Evolutionary conservation across 352 stramenopile species (phyloP).

Genomic region (Globisporangium cystogenes): DNA sequence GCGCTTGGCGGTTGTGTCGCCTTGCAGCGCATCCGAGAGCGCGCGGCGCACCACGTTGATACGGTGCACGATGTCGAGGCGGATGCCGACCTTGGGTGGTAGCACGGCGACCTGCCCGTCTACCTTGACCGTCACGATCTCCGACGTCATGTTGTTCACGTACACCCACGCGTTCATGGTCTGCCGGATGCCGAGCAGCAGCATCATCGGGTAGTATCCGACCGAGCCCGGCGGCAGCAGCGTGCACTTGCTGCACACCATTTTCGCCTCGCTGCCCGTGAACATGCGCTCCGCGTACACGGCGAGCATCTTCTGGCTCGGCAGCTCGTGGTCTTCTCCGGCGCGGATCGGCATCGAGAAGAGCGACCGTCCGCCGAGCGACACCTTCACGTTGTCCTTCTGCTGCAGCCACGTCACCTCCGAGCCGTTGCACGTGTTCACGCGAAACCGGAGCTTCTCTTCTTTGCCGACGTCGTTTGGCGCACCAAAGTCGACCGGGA

Average conservation of each 20-base stretch:
- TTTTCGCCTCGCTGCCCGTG: conserved; percentile 68
- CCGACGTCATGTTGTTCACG: conserved; percentile 32
- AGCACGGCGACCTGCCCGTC: conserved; percentile 45
- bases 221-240: conserved; percentile 51
- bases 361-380: conserved; percentile 49
- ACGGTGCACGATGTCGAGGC: conserved; percentile 24
- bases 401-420: conserved; percentile 49
- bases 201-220: conserved; percentile 59
- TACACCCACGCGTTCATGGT: conserved; percentile 62
- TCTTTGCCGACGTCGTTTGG: conserved; percentile 10
- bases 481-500: conserved; percentile 65
- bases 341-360: conserved; percentile 58
- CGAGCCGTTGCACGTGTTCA: conserved; percentile 37
- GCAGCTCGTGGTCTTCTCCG: conserved; percentile 16
- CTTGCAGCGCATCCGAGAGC: conserved; percentile 51
- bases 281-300: conserved; percentile 72
- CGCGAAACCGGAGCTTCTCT: conserved; percentile 40
- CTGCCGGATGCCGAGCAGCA: conserved; percentile 33
- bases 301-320: conserved; percentile 30
- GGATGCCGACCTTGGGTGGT: conserved; percentile 39
- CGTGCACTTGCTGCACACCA: conserved; percentile 79
- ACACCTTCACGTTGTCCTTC: conserved; percentile 57
- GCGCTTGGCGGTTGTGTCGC: conserved; percentile 14
- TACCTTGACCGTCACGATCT: conserved; percentile 65
- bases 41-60: conserved; percentile 49